Conservation (phyloP, 2,329 filamentous ascomycete species). For the Trematosphaeria pertusa region DNA sequence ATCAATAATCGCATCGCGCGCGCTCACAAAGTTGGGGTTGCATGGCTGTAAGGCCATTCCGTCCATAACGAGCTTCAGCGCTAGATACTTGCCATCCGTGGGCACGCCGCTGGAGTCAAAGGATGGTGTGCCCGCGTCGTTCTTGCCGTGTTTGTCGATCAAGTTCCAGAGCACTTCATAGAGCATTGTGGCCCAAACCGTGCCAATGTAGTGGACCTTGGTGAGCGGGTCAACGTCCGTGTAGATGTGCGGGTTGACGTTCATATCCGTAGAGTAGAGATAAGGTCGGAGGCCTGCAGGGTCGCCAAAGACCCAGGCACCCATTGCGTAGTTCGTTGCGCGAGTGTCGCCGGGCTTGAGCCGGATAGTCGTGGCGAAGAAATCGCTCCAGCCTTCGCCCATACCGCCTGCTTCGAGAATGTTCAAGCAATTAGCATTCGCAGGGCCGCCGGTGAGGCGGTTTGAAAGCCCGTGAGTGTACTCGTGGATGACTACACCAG, state of each 20-base stretch:
- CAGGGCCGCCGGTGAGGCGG: slow-evolving; percentile 65
- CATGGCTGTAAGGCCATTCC: slow-evolving; percentile 64
- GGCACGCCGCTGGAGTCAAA: slow-evolving; percentile 57
- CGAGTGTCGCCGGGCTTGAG: slow-evolving; percentile 57
- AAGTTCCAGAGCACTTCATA: slow-evolving; percentile 67
- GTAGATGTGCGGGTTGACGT: slow-evolving; percentile 61
- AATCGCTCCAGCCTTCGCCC: slow-evolving; percentile 67
- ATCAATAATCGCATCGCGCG: slow-evolving; percentile 63
- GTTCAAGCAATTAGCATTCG: slow-evolving; percentile 59
- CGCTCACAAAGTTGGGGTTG: slow-evolving; percentile 61
- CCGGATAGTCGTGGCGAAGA: slow-evolving; percentile 61
- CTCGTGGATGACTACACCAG: slow-evolving; percentile 65
- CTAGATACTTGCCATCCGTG: slow-evolving; percentile 60
- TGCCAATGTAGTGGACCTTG: slow-evolving; percentile 58
- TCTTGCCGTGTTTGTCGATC: slow-evolving; percentile 64
- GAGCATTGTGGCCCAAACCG: slow-evolving; percentile 60
- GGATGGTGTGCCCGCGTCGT: slow-evolving; percentile 50
- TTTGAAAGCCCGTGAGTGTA: slow-evolving; percentile 58
- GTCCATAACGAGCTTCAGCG: slow-evolving; percentile 61
- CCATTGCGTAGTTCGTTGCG: slow-evolving; percentile 57
- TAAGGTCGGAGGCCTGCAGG: slow-evolving; percentile 57
- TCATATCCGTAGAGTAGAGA: slow-evolving; percentile 60
- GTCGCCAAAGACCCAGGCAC: slow-evolving; percentile 57
- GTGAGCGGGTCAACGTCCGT: slow-evolving; percentile 49
- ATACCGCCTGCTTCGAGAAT: slow-evolving; percentile 61